Conservation (phyloP, 1,139 yeast genomes). For the Kurtzmaniella quercitrusa region DNA sequence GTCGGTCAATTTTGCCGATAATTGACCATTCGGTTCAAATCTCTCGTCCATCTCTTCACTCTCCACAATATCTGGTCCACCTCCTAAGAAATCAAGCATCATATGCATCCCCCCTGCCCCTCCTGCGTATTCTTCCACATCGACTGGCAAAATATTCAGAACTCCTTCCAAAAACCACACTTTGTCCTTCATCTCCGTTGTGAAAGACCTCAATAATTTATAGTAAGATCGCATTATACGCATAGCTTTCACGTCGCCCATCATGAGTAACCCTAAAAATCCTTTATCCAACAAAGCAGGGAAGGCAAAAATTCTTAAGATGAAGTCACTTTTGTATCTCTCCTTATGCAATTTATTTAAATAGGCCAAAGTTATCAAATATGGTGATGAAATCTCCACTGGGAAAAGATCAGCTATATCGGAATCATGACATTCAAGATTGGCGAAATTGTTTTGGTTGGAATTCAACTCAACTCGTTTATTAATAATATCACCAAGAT, state of each 20-base stretch:
- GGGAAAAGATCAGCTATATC: slow-evolving; percentile 85
- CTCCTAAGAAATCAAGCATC: slow-evolving; percentile 84
- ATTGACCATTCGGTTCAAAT: slow-evolving; percentile 37
- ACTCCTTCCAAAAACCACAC: slow-evolving; percentile 97
- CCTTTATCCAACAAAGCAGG: slow-evolving; percentile 86
- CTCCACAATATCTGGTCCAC: slow-evolving; percentile 52
- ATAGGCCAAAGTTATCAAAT: slow-evolving; percentile 79
- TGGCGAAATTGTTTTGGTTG: slow-evolving; percentile 39
- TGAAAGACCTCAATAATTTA: slow-evolving; percentile 72
- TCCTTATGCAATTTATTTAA: slow-evolving; percentile 81
- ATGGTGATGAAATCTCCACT: slow-evolving; percentile 77
- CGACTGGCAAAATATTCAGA: slow-evolving; percentile 76
- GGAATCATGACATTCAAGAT: slow-evolving; percentile 72
- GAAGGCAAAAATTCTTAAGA: slow-evolving; percentile 83
- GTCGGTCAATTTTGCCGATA: slow-evolving; percentile 45
- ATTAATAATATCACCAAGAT: slow-evolving; percentile 75
- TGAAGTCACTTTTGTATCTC: slow-evolving; percentile 78
- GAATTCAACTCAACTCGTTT: slow-evolving; percentile 32
- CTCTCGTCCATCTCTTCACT: slow-evolving; percentile 42
- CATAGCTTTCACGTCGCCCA: slow-evolving; percentile 84
- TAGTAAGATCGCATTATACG: slow-evolving; percentile 86
- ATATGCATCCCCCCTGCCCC: slow-evolving; percentile 85
- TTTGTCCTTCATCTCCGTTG: slow-evolving; percentile 80
- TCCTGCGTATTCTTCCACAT: slow-evolving; percentile 79
- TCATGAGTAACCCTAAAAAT: slow-evolving; percentile 69